A percentile compares a stretch with the other conserved stretches of the same genome.
Conservation (phyloP, 805 yeast species). For the Lipomyces lipofer region DNA sequence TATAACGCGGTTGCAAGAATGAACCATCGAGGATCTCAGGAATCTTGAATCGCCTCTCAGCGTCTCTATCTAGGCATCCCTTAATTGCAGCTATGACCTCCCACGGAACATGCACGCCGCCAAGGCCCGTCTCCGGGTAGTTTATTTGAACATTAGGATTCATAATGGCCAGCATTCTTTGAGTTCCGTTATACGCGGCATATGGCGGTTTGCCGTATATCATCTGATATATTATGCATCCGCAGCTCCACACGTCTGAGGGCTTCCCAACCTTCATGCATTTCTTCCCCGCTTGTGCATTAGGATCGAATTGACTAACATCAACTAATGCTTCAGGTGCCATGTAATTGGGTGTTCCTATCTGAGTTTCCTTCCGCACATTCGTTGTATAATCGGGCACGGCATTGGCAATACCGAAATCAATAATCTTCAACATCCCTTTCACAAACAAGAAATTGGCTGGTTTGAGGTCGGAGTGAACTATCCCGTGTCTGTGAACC, state of each 20-base stretch:
- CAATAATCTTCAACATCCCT: slow-evolving; percentile 84
- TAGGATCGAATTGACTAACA: slow-evolving; percentile 44
- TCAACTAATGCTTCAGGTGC: slow-evolving; percentile 92
- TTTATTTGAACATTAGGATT: slow-evolving; percentile 73
- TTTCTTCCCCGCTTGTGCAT: slow-evolving; percentile 43
- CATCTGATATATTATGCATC: slow-evolving; percentile 94
- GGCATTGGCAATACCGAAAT: slow-evolving; percentile 88
- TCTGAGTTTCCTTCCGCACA: slow-evolving; percentile 83
- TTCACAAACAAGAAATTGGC: slow-evolving; percentile 59
- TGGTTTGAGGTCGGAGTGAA: slow-evolving; percentile 75
- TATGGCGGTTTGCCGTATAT: slow-evolving; percentile 91
- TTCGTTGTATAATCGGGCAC: slow-evolving; percentile 91
- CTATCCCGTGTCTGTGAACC: slow-evolving; percentile 84
- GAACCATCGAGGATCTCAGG: slow-evolving; percentile 60
- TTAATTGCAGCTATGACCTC: slow-evolving; percentile 70
- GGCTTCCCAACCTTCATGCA: slow-evolving; percentile 82
- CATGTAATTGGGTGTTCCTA: slow-evolving; percentile 97
- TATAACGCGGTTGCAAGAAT: slow-evolving; percentile 73
- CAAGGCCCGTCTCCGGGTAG: slow-evolving; percentile 63
- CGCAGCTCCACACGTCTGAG: slow-evolving; percentile 97
- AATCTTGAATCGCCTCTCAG: slow-evolving; percentile 62
- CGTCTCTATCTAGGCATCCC: slow-evolving; percentile 71
- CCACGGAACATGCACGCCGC: slow-evolving; percentile 62
- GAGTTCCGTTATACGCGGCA: slow-evolving; percentile 72
- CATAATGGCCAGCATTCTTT: slow-evolving; percentile 79